Conservation (phyloP, 148 eudicot species). For the Hydrangea macrophylla region DNA sequence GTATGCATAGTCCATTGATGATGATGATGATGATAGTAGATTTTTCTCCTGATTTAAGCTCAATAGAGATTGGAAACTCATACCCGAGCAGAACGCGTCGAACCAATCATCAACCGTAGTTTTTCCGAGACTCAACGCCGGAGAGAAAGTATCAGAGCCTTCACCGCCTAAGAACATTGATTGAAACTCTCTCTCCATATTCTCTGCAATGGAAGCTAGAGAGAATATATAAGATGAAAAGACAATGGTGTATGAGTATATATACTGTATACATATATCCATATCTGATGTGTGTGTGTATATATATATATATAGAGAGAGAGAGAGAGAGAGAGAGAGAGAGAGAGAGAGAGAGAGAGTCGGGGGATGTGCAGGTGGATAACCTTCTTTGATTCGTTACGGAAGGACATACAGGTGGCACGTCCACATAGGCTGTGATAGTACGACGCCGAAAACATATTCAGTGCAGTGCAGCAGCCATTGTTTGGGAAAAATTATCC, state of each 20-base stretch:
- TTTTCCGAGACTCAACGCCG: background rate
- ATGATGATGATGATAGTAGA: too few relatives aligned
- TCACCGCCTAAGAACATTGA: constrained; percentile 21
- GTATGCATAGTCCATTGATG: background rate
- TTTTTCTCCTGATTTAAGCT: background rate
- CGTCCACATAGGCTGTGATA: background rate
- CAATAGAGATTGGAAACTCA: background rate
- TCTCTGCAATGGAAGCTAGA: background rate
- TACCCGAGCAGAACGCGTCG: background rate
- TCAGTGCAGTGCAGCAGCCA: too few relatives aligned
- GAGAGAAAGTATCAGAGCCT: background rate
- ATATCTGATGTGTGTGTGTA: background rate
- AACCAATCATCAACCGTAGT: background rate
- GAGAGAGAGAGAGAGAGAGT: background rate
- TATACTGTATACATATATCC: background rate
- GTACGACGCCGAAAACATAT: background rate
- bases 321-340: background rate
- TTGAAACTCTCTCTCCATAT: constrained; percentile 24
- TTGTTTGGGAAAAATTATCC: too few relatives aligned
- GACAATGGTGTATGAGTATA: background rate
- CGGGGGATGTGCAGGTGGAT: background rate
- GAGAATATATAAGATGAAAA: background rate
- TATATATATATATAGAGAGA: background rate
- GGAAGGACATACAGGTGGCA: constrained; percentile 11
- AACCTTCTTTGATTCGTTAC: constrained; percentile 4